Base-by-base conservation (phyloP, 2,329 filamentous ascomycete genomes). In the Bipolaris gigantea region DNA sequence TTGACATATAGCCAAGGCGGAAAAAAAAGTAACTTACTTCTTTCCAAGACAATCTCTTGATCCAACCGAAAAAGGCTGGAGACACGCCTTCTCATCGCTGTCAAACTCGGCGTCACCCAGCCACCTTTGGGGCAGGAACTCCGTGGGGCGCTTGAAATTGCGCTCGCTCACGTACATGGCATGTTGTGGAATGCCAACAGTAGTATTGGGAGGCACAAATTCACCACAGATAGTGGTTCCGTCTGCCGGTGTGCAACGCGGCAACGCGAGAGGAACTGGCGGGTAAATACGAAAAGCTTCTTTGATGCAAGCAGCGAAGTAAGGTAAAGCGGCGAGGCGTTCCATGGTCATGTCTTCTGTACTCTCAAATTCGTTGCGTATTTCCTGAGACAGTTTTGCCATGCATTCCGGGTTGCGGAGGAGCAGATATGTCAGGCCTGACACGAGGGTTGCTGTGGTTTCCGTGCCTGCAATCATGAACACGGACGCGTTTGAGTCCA, bases 391-490 rank as follows among this genome's bases (percentile, higher is more conserved):
- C 0, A 76, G 47, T 21, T 66, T 66, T 13, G 59, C 44, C 62
- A 73, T 60, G 7, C 50, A 59, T 1, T 55, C 56, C 0, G 68
- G 59, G 18, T 75, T 68, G 23, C 56, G 64, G 6, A 76, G 56
- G 0, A 78, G 63, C 13, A 68, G 49, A 49, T 64, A 79, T 0
- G 72, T 75, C 8, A 73, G 44, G 4, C 75, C 77, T 7, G 68
- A 71, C 1, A 80, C 61, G 7, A 75, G 46, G 0, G 73, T 77
- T 0, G 78, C 77, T 0, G 76, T 76, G 0, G 79, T 80, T 50
- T 81, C 78, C 18, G 73, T 75, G 1, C 77, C 78, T 2, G 77
- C 79, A 6, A 76, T 48, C 59, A 79, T 77, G 33, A 79, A 67
- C 0, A 76, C 25, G 2, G 59, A 55, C 0, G 71, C 62, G 46